Conservation (phyloP, 2,329 filamentous ascomycete genomes). For the Monosporascus sp. region DNA sequence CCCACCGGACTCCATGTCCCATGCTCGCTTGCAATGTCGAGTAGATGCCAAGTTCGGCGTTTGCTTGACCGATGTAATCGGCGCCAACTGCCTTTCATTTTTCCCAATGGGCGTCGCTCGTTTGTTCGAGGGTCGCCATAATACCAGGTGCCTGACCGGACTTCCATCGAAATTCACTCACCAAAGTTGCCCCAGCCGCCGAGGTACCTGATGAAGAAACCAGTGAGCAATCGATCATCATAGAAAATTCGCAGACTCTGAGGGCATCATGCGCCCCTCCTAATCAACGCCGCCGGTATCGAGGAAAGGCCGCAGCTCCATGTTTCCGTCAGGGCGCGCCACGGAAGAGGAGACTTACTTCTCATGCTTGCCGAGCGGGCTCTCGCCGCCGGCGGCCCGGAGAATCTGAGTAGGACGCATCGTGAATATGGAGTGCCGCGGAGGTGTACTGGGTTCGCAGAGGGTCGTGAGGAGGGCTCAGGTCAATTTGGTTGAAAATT, state of each 20-base stretch:
- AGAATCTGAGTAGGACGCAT: constrained; percentile 44
- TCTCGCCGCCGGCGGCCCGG: constrained; percentile 31
- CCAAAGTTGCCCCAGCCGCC: constrained; percentile 71
- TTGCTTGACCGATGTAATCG: too few relatives aligned
- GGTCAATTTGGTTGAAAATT: constrained; percentile 14
- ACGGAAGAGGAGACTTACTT: constrained; percentile 32
- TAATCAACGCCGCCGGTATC: background rate
- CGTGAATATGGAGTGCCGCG: constrained; percentile 22
- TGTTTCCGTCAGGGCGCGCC: background rate
- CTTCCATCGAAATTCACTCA: constrained; percentile 39
- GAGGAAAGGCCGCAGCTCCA: constrained; percentile 27
- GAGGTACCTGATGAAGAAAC: constrained; percentile 51
- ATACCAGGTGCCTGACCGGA: too few relatives aligned
- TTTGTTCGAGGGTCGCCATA: too few relatives aligned
- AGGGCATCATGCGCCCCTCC: background rate
- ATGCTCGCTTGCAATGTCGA: too few relatives aligned
- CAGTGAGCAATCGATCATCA: constrained; percentile 13
- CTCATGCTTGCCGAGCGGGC: constrained; percentile 37
- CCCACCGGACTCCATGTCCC: background rate
- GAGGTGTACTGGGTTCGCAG: constrained; percentile 10
- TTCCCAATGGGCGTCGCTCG: too few relatives aligned
- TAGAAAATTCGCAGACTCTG: background rate
- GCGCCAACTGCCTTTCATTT: too few relatives aligned
- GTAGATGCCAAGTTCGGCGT: too few relatives aligned
- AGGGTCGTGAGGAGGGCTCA: constrained; percentile 17